Evolutionary conservation across 2,329 filamentous ascomycete genomes (phyloP).

Genomic region (Ophiocordyceps camponoti-leonardi): DNA sequence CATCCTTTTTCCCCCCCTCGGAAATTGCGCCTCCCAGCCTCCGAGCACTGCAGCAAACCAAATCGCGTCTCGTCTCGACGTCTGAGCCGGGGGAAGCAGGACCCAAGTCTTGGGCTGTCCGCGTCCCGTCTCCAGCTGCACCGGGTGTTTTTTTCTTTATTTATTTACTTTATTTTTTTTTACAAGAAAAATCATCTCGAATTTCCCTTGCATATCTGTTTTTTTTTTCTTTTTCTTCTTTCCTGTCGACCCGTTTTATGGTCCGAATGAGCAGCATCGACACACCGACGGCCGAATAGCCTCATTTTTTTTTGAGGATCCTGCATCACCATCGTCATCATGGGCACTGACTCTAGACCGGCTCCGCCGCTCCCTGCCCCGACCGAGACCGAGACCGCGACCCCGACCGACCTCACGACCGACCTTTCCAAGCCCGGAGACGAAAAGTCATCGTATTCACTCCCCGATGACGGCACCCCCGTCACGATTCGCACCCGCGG

Average conservation of each 20-base stretch:
- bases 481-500: conserved; percentile 75
- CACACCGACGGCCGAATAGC: background rate
- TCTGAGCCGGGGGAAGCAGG: background rate
- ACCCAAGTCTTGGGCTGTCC: background rate
- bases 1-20: background rate
- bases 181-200: background rate
- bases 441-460: conserved; percentile 58
- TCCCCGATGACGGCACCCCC: conserved; percentile 76
- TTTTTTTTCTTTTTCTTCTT: background rate
- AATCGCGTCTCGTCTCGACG: background rate
- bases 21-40: background rate
- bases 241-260: background rate
- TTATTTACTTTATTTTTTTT: background rate
- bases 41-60: background rate
- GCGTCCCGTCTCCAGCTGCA: too few relatives aligned
- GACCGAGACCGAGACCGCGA: conserved; percentile 53
- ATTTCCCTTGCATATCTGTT: background rate
- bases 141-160: too few relatives aligned
- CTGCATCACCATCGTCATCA: conserved; percentile 16
- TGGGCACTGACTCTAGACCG: conserved; percentile 38
- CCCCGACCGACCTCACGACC: conserved; percentile 42
- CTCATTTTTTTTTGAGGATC: background rate
- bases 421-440: conserved; percentile 53
- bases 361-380: conserved; percentile 58
- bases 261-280: background rate